Percentiles rank a stretch among this genome's conserved stretches.
These are phyloP conservation scores for Solanum verrucosum DNA, from an alignment of 257 asterid species.

Conservation along the genomic window DNA sequence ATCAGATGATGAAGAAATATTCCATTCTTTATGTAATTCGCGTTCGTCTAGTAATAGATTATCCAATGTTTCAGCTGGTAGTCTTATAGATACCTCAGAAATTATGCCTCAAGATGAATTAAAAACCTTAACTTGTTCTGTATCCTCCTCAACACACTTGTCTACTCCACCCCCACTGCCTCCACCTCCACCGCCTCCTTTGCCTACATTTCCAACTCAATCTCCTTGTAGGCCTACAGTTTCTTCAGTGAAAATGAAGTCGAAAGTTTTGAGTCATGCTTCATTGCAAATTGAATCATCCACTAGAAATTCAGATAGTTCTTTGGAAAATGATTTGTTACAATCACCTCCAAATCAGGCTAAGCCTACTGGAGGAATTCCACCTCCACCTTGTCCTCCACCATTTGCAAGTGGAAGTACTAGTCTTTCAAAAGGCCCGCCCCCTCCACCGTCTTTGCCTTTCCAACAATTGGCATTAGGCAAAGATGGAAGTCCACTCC, in stretches of 20 bases:
- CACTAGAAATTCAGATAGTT: constrained; percentile 3
- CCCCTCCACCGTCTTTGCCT: constrained; percentile 55
- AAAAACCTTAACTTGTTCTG: constrained; percentile 2
- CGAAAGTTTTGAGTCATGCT: constrained; percentile 9
- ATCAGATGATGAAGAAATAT: constrained; percentile 62
- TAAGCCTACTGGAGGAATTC: constrained; percentile 21
- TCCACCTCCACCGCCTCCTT: constrained; percentile 7
- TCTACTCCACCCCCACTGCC: constrained; percentile 10
- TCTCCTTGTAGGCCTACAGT: not conserved
- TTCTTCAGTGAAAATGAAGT: constrained; percentile 3
- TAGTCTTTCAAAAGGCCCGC: constrained; percentile 29
- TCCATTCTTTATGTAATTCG: constrained; percentile 62
- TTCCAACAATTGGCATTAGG: constrained; percentile 39
- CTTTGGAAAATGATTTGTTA: constrained; percentile 5
- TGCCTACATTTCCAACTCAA: constrained; percentile 1
- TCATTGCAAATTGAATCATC: constrained; percentile 15
- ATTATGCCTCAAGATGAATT: constrained; percentile 11
- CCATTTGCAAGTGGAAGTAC: constrained; percentile 23
- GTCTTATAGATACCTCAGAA: constrained; percentile 31
- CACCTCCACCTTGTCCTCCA: constrained; percentile 57
- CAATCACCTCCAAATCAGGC: constrained; percentile 8
- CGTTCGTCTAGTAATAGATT: constrained; percentile 42
- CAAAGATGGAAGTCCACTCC: constrained; percentile 65
- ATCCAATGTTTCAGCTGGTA: constrained; percentile 55
- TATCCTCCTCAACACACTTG: not conserved